Conservation (phyloP, 148 eudicot genomes). For the Heliamphora exappendiculata region DNA sequence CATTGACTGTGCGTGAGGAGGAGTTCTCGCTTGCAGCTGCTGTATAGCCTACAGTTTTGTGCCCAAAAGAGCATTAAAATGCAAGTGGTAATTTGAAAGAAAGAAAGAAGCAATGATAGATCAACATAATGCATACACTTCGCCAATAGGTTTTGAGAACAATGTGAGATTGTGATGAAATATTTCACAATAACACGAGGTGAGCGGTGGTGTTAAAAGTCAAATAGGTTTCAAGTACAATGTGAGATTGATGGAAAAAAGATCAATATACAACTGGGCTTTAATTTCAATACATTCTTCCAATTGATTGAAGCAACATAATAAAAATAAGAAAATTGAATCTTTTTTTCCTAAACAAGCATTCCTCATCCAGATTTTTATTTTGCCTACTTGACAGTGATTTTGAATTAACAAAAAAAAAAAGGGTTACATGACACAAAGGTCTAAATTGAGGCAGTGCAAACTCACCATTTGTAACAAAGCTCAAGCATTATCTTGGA, state of each 20-base stretch:
- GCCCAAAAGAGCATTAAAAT: constrained; percentile 1
- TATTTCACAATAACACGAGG: neutral
- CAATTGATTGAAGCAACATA: too few relatives aligned
- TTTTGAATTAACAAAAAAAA: neutral
- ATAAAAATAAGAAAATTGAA: neutral
- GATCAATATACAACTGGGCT: neutral
- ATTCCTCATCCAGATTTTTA: neutral
- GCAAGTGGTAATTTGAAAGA: neutral
- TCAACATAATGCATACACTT: too few relatives aligned
- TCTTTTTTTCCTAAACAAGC: neutral
- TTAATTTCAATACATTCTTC: too few relatives aligned
- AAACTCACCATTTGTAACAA: neutral
- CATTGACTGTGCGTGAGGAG: constrained; percentile 52
- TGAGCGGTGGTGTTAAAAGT: too few relatives aligned
- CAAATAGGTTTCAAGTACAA: neutral
- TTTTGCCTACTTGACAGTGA: neutral
- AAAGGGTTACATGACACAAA: neutral
- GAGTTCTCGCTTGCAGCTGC: constrained; percentile 65
- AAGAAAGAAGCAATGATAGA: too few relatives aligned
- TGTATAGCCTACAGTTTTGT: constrained; percentile 62
- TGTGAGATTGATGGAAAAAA: neutral
- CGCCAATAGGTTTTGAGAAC: too few relatives aligned
- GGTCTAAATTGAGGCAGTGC: neutral
- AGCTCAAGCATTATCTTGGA: neutral
- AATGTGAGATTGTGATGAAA: too few relatives aligned